Evolutionary conservation across 441 rosid genomes (phyloP), one percentile per base, ranked within the genome.

Genomic region (Aleurites moluccanus): DNA sequence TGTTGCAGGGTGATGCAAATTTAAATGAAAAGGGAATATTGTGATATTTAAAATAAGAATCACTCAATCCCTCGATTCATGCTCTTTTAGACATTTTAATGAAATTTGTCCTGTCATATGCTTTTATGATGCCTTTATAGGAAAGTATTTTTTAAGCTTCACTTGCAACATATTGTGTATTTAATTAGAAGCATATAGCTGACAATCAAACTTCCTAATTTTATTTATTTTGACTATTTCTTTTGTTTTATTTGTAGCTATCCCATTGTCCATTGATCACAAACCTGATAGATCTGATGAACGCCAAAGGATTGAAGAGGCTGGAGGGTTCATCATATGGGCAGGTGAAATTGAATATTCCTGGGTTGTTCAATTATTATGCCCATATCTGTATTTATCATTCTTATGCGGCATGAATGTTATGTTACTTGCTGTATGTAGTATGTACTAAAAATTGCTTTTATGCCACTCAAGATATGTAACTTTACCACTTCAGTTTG

Each of bases 281-380:
- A 93, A 90, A 74, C 98, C 97, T 25, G 98, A 93, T 85, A 85
- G 92, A 88, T 76, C 92, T 33, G 96, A 93, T 82, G 97, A 91
- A 79, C 87, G 92, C 40, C 88, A 88, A 81, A 82, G 98, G 84
- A 93, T 93, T 78, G 93, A 93, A 83, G 85, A 89, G 27, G 96
- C 96, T 77, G 98, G 98, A 78, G 97, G 98, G 44, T 90, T 93
- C 52, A 75, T 93, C 53, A 82, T 93, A 44, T 93, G 97, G 98
- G 92, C 96, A 82, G 98, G 98, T 91, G 70, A 80, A 38, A 69
- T 67, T 80, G 52, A 27, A 27, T 3, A 28, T 38, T 7, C 64
- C 18, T 64, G 23, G 10, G 64, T 62, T 73, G 60, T 44, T 21
- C 14, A 16, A 55, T 28, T 57, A 21, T 76, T 66, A 1, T 47